phyloP scores from a whole-genome alignment of 139 green algal genomes.

The Chlorella sp. region DNA sequence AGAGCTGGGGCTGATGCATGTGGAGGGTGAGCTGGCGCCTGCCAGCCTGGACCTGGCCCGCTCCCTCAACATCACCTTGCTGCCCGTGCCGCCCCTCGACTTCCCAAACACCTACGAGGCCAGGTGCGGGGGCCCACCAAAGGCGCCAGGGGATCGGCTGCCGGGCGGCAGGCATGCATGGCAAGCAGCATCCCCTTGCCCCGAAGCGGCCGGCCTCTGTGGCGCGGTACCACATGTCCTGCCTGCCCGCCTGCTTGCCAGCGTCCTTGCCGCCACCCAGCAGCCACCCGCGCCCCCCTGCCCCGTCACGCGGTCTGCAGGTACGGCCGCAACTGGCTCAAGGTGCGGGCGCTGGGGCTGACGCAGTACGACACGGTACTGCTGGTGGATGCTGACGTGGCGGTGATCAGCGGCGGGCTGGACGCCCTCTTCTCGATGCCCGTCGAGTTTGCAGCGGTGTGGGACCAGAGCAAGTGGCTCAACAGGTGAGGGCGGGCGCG shows the following conservation, averaged over 20 bases:
- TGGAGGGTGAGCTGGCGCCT: slow-evolving; percentile 1
- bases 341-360: slow-evolving; percentile 36
- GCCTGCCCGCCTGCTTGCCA: not conserved
- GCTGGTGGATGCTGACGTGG: slow-evolving; percentile 39
- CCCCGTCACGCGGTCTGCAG: not conserved
- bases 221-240: not conserved
- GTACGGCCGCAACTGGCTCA: slow-evolving; percentile 45
- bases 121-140: not conserved
- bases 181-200: too few species aligned
- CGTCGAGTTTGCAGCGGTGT: slow-evolving; percentile 33
- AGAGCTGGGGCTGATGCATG: slow-evolving; percentile 23
- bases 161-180: not conserved
- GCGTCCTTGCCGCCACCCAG: not conserved
- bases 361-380: slow-evolving; percentile 43
- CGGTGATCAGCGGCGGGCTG: slow-evolving; percentile 12
- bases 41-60: not conserved
- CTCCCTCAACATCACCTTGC: slow-evolving; percentile 5
- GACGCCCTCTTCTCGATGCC: slow-evolving; percentile 18
- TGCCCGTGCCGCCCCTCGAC: slow-evolving; percentile 7
- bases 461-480: slow-evolving; percentile 32
- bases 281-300: not conserved
- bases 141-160: not conserved
- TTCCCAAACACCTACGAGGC: slow-evolving; percentile 24
- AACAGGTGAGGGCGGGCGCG: not conserved
- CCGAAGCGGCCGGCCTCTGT: not conserved